Evolutionary conservation across 164 flowering plant genomes (phyloP).

Genomic region (Stephania cephalantha): DNA sequence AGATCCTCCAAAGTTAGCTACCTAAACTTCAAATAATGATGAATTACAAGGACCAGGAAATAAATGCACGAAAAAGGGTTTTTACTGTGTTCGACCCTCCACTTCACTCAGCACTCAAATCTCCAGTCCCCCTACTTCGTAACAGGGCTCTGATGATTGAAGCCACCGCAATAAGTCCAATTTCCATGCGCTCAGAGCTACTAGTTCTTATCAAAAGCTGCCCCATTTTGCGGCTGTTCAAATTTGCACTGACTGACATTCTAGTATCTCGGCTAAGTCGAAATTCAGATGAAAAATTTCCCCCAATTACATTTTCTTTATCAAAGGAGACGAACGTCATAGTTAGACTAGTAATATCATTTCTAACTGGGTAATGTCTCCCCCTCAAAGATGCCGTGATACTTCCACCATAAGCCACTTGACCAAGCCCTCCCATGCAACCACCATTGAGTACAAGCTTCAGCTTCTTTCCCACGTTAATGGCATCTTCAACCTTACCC

Average conservation of each 20-base stretch:
- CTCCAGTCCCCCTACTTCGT: constrained; percentile 25
- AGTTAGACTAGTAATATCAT: constrained; percentile 47
- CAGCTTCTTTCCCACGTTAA: constrained; percentile 58
- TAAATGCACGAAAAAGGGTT: background rate
- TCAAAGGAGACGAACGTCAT: constrained; percentile 59
- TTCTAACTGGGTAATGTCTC: constrained; percentile 74
- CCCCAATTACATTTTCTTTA: constrained; percentile 64
- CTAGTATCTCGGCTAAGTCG: constrained; percentile 41
- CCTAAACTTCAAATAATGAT: background rate
- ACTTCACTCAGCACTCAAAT: constrained; percentile 2
- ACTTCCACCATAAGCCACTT: constrained; percentile 77
- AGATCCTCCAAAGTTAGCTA: background rate
- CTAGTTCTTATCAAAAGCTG: constrained; percentile 55
- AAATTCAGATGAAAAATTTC: constrained; percentile 57
- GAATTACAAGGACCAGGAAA: background rate
- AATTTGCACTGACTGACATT: constrained; percentile 58
- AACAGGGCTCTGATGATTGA: constrained; percentile 49
- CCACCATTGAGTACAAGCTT: constrained; percentile 59
- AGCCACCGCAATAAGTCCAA: constrained; percentile 53
- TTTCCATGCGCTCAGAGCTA: constrained; percentile 62
- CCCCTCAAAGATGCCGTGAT: constrained; percentile 68
- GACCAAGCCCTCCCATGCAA: constrained; percentile 46
- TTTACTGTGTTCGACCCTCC: background rate
- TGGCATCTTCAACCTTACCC: constrained; percentile 70
- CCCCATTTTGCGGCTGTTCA: constrained; percentile 82